phyloP scores from a whole-genome alignment of 495 filamentous ascomycete genomes.

The Chaetomium cochliodes region DNA sequence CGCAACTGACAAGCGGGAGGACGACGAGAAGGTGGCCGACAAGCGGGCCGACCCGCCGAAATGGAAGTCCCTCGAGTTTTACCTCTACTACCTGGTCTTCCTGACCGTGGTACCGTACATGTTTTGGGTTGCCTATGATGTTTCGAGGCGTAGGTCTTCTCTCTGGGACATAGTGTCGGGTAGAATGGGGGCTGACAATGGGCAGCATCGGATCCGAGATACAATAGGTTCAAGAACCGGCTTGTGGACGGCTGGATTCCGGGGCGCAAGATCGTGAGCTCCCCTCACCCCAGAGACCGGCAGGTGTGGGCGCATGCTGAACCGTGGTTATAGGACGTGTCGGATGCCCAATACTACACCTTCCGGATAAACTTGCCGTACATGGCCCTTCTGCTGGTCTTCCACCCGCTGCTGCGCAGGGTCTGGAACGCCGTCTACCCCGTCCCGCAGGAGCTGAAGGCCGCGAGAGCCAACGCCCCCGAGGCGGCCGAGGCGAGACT shows the following conservation, averaged over 20 bases:
- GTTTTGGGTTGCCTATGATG: conserved; percentile 83
- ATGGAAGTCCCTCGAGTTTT: conserved; percentile 89
- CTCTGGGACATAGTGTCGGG: background rate
- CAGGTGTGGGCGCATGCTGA: background rate
- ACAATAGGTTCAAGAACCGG: conserved; percentile 65
- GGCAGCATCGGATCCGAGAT: conserved; percentile 77
- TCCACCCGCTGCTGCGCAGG: conserved; percentile 76
- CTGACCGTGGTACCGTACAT: conserved; percentile 71
- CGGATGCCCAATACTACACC: conserved; percentile 81
- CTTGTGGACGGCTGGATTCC: conserved; percentile 88
- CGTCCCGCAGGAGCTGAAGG: conserved; percentile 24
- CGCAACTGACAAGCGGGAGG: conserved; percentile 40
- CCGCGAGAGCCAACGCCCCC: conserved; percentile 23
- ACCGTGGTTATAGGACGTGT: conserved; percentile 66
- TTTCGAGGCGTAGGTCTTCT: conserved; percentile 70
- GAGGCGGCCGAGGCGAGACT: conserved; percentile 64
- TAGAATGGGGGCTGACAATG: background rate
- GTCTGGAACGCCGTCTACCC: conserved; percentile 57
- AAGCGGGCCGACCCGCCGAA: conserved; percentile 54
- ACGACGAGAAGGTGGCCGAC: conserved; percentile 37
- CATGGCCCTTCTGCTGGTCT: conserved; percentile 63
- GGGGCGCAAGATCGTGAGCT: conserved; percentile 82
- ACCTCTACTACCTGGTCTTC: conserved; percentile 74
- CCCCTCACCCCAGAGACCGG: conserved; percentile 3
- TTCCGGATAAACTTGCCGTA: conserved; percentile 87